Conservation (phyloP, 306 rosid species). For the Boehmeria nivea region DNA sequence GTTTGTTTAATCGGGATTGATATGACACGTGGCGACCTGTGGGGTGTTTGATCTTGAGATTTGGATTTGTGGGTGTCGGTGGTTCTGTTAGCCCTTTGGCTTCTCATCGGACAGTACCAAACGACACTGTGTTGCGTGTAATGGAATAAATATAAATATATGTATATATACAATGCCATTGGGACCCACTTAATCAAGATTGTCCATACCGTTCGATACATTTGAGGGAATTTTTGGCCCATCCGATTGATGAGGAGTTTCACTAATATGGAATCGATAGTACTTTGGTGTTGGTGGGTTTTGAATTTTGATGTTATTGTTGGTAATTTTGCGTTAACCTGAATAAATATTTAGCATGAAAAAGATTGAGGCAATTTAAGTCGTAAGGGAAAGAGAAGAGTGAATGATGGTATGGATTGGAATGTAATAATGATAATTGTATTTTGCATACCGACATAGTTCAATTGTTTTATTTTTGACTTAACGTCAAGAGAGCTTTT, state of each 20-base stretch:
- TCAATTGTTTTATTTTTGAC: neutral
- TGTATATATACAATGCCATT: no score
- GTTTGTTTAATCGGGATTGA: neutral
- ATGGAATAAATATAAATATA: neutral
- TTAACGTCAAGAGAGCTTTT: neutral
- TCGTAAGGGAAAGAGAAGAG: no score
- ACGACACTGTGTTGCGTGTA: neutral
- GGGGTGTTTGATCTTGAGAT: conserved; percentile 6
- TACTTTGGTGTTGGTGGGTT: neutral
- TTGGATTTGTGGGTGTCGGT: conserved; percentile 37
- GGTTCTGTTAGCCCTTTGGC: neutral
- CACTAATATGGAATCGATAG: neutral
- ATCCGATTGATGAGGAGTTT: no score
- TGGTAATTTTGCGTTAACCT: no score
- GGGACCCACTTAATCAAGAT: conserved; percentile 4
- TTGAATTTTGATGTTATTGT: no score
- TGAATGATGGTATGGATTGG: neutral
- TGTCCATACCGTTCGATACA: no score
- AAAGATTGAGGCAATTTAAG: no score
- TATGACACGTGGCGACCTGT: conserved; percentile 32
- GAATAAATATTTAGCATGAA: no score
- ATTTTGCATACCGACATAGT: neutral
- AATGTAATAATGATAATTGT: neutral
- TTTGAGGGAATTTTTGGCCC: no score
- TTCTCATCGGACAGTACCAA: neutral